Base-by-base conservation (phyloP, 768 basidiomycete genomes). In the Coprinellus micaceus region DNA sequence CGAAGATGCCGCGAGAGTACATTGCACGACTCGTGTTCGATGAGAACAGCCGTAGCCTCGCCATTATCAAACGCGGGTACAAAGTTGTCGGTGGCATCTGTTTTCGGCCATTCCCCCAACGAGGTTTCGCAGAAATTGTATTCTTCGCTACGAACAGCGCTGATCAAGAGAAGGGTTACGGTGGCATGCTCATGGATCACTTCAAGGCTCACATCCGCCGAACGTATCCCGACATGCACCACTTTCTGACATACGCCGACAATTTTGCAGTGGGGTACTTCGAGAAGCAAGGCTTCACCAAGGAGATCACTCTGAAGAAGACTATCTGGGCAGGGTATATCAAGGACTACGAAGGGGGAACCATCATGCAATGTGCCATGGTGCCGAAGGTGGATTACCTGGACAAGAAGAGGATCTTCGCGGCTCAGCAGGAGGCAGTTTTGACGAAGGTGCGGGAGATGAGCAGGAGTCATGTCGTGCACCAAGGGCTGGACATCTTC, bases 191-290 rank as follows among this genome's bases (percentile, higher is more conserved):
- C 39, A 99, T 99, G 96, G 95, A 98, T 68, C 88, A 97, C 69
- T 93, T 94, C 79, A 98, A 98, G 73, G 87, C 89, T 44, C 91
- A 98, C 71, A 88, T 98, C 61, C 85, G 86, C 59, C 77, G 80
- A 57, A 82, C 86, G 10, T 92, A 94, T 66, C 89, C 93, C 0
- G 81, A 81, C 40, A 91, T 98, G 84, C 85, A 88, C 82, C 85
- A 97, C 70, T 98, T 98, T 73, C 78, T 99, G 30, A 98, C 97
- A 3, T 99, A 98, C 66, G 97, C 97, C 46, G 97, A 99, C 73
- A 98, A 98, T 70, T 99, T 93, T 67, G 97, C 97, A 17, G 94
- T 98, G 37, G 96, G 97, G 2, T 99, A 98, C 72, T 98, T 99
- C 78, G 94, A 94, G 69, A 99, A 98, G 69, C 97, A 98, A 75